phyloP scores from a whole-genome alignment of 2,329 filamentous ascomycete species.

The Hymenoscyphus linearis region DNA sequence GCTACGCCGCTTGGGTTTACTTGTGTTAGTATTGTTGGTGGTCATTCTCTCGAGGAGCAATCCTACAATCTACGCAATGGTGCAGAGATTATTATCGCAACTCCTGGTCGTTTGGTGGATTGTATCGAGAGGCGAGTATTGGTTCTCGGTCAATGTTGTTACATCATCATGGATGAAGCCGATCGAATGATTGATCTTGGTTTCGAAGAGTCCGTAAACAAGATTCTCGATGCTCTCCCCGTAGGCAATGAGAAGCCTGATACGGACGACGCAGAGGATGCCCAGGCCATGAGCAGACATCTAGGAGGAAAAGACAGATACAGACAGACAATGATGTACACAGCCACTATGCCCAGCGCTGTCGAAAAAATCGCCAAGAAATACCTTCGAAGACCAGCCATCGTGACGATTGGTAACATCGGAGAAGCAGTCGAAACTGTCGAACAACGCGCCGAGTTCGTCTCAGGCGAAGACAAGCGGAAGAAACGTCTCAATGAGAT shows the following conservation, averaged over 20 bases:
- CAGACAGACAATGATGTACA: conserved; percentile 99
- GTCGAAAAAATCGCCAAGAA: conserved; percentile 97
- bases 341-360: conserved; percentile 89
- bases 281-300: conserved; percentile 75
- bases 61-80: conserved; percentile 84
- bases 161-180: conserved; percentile 98
- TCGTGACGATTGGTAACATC: conserved; percentile 88
- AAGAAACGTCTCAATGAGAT: conserved; percentile 96
- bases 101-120: conserved; percentile 91
- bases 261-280: conserved; percentile 82
- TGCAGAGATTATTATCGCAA: conserved; percentile 97
- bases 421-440: conserved; percentile 97
- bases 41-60: conserved; percentile 91
- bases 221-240: conserved; percentile 90
- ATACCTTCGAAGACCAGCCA: conserved; percentile 87
- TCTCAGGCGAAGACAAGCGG: conserved; percentile 85
- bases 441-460: conserved; percentile 91
- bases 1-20: conserved; percentile 86
- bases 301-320: conserved; percentile 74
- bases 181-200: conserved; percentile 99
- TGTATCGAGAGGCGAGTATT: conserved; percentile 91
- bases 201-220: conserved; percentile 96
- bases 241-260: conserved; percentile 94
- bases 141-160: conserved; percentile 93
- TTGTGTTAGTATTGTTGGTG: conserved; percentile 96